Evolutionary conservation across 768 basidiomycete genomes (phyloP).

Genomic region (Pisolithus microcarpus): DNA sequence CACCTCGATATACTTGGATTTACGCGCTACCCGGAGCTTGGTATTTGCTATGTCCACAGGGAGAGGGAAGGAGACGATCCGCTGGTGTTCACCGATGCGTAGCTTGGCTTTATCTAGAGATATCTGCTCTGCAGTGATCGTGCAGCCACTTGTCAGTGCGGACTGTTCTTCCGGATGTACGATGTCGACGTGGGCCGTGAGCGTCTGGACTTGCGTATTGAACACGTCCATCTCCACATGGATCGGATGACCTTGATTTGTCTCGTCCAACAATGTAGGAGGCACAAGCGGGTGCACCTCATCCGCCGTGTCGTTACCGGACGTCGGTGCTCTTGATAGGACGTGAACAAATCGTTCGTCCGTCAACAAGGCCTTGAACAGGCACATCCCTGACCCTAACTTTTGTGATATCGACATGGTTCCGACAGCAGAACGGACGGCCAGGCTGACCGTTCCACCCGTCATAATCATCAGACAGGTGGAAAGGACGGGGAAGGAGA

Average conservation of each 20-base stretch:
- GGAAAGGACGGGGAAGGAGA: constrained; percentile 19
- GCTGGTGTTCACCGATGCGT: constrained; percentile 11
- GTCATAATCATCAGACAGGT: constrained; percentile 10
- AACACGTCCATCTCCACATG: constrained; percentile 12
- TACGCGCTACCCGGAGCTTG: constrained; percentile 45
- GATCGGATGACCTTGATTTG: constrained; percentile 10
- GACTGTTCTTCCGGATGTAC: constrained; percentile 15
- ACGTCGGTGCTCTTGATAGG: constrained; percentile 16
- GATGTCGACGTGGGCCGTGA: constrained; percentile 17
- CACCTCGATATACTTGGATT: constrained; percentile 43
- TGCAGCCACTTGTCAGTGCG: constrained; percentile 11
- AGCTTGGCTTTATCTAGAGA: constrained; percentile 1
- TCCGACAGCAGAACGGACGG: constrained; percentile 11
- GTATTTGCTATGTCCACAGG: constrained; percentile 32
- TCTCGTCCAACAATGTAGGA: constrained; percentile 4
- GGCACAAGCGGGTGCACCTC: background rate
- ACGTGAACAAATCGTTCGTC: constrained; percentile 17
- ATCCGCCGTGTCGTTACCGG: constrained; percentile 1
- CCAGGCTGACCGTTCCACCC: constrained; percentile 12
- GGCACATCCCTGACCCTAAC: constrained; percentile 1
- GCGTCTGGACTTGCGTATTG: constrained; percentile 10
- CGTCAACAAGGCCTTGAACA: constrained; percentile 17
- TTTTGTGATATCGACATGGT: background rate
- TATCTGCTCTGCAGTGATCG: constrained; percentile 12
- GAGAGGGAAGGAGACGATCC: constrained; percentile 35